These are phyloP conservation scores for Bretschneidera sinensis DNA, from an alignment of 345 rosid species.

Conservation along the genomic window DNA sequence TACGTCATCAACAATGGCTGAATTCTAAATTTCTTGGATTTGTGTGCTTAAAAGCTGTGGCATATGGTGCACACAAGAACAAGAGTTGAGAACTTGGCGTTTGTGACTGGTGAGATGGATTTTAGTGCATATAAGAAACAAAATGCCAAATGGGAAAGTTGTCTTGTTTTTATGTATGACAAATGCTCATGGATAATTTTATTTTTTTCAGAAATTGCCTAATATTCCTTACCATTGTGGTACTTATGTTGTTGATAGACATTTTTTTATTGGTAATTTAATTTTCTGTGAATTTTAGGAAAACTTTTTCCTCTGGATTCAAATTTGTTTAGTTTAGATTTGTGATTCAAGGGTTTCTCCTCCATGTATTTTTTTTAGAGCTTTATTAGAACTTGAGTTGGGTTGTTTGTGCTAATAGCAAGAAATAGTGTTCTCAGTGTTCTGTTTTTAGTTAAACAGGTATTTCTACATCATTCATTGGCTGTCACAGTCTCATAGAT, in stretches of 20 bases:
- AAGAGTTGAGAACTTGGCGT: slow-evolving; percentile 5
- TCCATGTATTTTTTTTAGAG: no score
- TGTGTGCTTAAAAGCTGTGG: no score
- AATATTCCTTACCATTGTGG: neutral
- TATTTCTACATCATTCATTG: no score
- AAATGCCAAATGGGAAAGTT: slow-evolving; percentile 6
- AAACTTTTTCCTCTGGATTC: no score
- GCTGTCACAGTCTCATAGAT: no score
- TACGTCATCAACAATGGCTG: slow-evolving; percentile 3
- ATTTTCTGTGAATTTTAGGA: neutral
- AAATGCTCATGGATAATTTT: neutral
- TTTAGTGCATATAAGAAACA: neutral
- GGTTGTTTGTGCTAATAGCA: no score
- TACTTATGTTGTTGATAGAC: neutral
- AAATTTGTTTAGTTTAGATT: no score
- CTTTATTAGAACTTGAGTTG: no score
- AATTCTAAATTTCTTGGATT: slow-evolving; percentile 3
- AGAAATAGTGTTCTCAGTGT: no score
- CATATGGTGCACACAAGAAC: no score
- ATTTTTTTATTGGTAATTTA: neutral
- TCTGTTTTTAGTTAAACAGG: no score
- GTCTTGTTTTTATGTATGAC: neutral
- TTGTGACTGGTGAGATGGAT: slow-evolving; percentile 7
- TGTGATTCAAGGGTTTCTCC: no score
- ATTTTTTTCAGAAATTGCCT: neutral